phyloP scores from a whole-genome alignment of 2,329 filamentous ascomycete genomes.

The Lasiodiplodia hormozganensis region DNA sequence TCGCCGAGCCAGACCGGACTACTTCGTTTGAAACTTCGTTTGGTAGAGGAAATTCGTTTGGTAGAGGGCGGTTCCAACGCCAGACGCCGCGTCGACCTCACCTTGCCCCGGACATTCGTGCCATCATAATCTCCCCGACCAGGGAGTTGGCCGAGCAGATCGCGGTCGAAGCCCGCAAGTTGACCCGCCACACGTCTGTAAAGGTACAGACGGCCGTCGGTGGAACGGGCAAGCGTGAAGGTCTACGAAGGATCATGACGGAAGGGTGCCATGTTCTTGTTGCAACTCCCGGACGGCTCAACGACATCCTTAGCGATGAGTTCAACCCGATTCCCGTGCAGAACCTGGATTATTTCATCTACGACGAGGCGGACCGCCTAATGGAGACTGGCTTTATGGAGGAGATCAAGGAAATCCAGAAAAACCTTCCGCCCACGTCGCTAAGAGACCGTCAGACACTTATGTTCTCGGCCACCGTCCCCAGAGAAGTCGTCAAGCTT shows the following conservation, averaged over 20 bases:
- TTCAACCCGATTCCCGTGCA: slow-evolving; percentile 68
- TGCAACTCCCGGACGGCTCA: slow-evolving; percentile 86
- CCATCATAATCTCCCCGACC: slow-evolving; percentile 68
- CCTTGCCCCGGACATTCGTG: slow-evolving; percentile 60
- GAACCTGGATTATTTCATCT: slow-evolving; percentile 64
- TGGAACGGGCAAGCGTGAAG: slow-evolving; percentile 77
- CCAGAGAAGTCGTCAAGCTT: slow-evolving; percentile 78
- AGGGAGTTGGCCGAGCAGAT: slow-evolving; percentile 71
- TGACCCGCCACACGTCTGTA: slow-evolving; percentile 71
- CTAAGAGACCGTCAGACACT: slow-evolving; percentile 83
- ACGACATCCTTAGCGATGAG: slow-evolving; percentile 77
- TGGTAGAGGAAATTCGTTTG: too few species aligned
- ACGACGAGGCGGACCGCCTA: slow-evolving; percentile 73
- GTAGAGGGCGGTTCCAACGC: too few species aligned
- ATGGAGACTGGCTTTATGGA: slow-evolving; percentile 64
- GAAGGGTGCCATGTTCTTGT: slow-evolving; percentile 89
- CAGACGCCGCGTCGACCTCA: slow-evolving; percentile 40
- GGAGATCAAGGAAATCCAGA: slow-evolving; percentile 57
- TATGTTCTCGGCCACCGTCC: slow-evolving; percentile 94
- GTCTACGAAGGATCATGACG: slow-evolving; percentile 71
- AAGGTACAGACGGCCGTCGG: slow-evolving; percentile 83
- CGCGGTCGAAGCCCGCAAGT: slow-evolving; percentile 73
- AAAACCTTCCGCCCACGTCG: slow-evolving; percentile 65
- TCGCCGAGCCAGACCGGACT: slow-evolving; percentile 51
- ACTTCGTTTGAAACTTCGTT: too few species aligned